phyloP scores from a whole-genome alignment of 2,329 filamentous ascomycete species.

The Fusarium sp. region DNA sequence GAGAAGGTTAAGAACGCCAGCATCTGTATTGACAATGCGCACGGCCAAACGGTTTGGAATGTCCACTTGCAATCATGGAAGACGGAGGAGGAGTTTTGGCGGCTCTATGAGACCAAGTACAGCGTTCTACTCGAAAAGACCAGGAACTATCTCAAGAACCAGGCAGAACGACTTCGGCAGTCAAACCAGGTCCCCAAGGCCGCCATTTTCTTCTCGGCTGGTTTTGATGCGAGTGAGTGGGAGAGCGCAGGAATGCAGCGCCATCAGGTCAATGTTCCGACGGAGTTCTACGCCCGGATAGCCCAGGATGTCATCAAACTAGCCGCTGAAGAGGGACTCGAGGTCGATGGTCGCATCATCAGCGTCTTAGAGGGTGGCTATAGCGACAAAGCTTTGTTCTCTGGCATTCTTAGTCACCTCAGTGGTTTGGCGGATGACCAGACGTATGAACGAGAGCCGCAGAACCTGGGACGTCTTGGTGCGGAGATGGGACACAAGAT shows the following conservation, averaged over 20 bases:
- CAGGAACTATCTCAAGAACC: conserved; percentile 77
- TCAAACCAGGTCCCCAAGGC: conserved; percentile 77
- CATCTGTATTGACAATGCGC: conserved; percentile 92
- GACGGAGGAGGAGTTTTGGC: conserved; percentile 87
- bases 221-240: conserved; percentile 97
- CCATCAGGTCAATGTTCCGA: conserved; percentile 95
- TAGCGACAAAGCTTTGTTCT: conserved; percentile 89
- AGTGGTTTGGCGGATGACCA: conserved; percentile 79
- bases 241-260: conserved; percentile 94
- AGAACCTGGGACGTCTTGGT: conserved; percentile 59
- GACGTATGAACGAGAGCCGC: conserved; percentile 51
- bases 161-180: conserved; percentile 74
- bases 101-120: conserved; percentile 85
- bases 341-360: conserved; percentile 85
- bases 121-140: conserved; percentile 82
- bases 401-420: conserved; percentile 90
- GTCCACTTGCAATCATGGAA: conserved; percentile 93
- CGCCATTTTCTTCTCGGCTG: conserved; percentile 94
- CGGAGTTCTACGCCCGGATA: conserved; percentile 93
- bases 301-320: conserved; percentile 86
- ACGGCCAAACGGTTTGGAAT: conserved; percentile 96
- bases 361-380: conserved; percentile 97
- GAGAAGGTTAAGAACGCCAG: conserved; percentile 96
- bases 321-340: conserved; percentile 81
- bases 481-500: conserved; percentile 69